A percentile compares a stretch with the other conserved stretches of the same genome.
phyloP scores from a whole-genome alignment of 2,329 filamentous ascomycete genomes.

The Arthroderma sp. region DNA sequence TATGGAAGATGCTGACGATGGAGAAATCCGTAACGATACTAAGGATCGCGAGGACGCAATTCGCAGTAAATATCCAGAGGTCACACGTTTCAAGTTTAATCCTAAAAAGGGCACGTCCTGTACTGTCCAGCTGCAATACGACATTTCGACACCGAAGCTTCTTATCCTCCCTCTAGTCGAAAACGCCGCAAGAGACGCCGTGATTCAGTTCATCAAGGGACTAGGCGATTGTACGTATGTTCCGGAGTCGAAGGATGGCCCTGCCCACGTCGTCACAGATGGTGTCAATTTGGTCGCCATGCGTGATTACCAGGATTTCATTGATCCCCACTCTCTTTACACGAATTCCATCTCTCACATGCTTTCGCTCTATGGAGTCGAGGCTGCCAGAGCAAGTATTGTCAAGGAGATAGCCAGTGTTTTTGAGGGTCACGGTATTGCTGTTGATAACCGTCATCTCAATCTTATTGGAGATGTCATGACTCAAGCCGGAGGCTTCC shows the following conservation, averaged over 20 bases:
- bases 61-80: conserved; percentile 48
- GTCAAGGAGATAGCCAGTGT: conserved; percentile 74
- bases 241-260: conserved; percentile 41
- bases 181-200: conserved; percentile 58
- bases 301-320: conserved; percentile 72
- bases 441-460: conserved; percentile 79
- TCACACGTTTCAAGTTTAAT: conserved; percentile 70
- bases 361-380: conserved; percentile 76
- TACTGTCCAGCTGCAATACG: conserved; percentile 70
- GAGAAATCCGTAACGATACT: conserved; percentile 31
- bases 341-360: conserved; percentile 90
- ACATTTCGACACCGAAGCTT: conserved; percentile 69
- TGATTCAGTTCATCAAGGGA: conserved; percentile 75
- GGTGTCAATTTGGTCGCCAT: conserved; percentile 85
- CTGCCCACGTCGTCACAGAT: conserved; percentile 53
- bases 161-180: conserved; percentile 88
- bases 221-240: conserved; percentile 60
- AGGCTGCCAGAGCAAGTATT: conserved; percentile 78
- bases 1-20: conserved; percentile 21
- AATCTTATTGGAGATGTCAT: conserved; percentile 96
- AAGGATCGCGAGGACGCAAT: conserved; percentile 50
- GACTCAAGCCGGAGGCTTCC: conserved; percentile 85
- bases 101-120: conserved; percentile 60
- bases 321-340: conserved; percentile 72
- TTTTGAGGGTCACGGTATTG: conserved; percentile 83